Evolutionary conservation across 2,329 filamentous ascomycete genomes (phyloP).

Genomic region (Aspergillus aculeatinus): DNA sequence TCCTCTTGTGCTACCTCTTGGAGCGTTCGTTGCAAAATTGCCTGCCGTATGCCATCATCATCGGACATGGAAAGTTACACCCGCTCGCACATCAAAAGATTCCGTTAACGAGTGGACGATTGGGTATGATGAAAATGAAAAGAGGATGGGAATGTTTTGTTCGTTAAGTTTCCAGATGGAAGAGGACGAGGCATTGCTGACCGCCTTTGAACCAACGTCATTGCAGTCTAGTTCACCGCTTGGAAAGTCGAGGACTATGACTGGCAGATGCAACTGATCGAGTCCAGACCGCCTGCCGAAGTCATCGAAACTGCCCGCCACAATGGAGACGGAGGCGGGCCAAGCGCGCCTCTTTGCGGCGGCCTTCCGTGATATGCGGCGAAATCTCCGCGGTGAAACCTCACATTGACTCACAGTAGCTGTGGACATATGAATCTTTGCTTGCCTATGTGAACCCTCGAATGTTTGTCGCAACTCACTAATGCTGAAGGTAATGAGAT

Average conservation of each 20-base stretch:
- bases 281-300: background rate
- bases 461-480: background rate
- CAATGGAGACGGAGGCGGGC: no score
- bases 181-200: background rate
- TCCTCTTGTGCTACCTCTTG: conserved; percentile 43
- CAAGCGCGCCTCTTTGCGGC: background rate
- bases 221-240: background rate
- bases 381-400: background rate
- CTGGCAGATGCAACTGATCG: background rate
- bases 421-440: background rate
- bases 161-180: background rate
- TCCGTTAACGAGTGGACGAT: background rate
- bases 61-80: conserved; percentile 34
- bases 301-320: background rate
- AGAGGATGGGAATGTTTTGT: background rate
- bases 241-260: background rate
- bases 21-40: conserved; percentile 47
- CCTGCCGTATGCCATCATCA: conserved; percentile 42
- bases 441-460: background rate
- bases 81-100: background rate
- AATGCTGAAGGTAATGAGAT: conserved; percentile 25
- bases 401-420: background rate
- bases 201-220: background rate
- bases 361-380: background rate
- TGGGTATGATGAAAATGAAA: background rate